phyloP scores from a whole-genome alignment of 257 asterid species.

The Rubia yunnanensis region DNA sequence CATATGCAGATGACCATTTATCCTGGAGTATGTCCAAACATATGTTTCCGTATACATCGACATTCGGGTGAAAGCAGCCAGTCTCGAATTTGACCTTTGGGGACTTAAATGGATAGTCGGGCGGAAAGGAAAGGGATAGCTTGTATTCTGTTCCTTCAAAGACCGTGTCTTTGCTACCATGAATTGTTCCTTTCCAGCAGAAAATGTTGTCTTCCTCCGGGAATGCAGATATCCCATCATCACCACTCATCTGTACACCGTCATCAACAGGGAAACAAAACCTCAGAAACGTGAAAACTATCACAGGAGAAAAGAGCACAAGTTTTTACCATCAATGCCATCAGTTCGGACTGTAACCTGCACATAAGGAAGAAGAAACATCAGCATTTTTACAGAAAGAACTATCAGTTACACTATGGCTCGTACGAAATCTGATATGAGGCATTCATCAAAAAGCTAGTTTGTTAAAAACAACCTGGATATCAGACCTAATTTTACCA shows the following conservation, averaged over 20 bases:
- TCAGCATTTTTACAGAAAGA: not conserved
- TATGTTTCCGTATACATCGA: conserved; percentile 72
- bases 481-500: not conserved
- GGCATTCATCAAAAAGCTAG: too few relatives aligned
- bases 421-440: not conserved
- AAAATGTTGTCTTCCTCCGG: conserved; percentile 96
- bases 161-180: conserved; percentile 83
- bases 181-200: conserved; percentile 88
- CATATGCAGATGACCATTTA: conserved; percentile 97
- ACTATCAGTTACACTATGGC: not conserved
- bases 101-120: conserved; percentile 84
- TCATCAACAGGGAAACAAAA: not conserved
- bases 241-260: conserved; percentile 56
- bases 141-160: conserved; percentile 95
- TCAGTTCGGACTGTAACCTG: conserved; percentile 90
- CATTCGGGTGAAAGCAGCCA: conserved; percentile 89
- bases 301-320: not conserved
- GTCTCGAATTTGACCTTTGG: conserved; percentile 95
- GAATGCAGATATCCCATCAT: conserved; percentile 80
- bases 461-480: not conserved
- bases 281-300: not conserved
- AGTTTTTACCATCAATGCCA: conserved; percentile 84
- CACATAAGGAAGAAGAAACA: conserved; percentile 2
- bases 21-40: conserved; percentile 96
- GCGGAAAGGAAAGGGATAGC: conserved; percentile 59